Conservation (phyloP, 176 grass and related monocot species). For the Echinochloa phyllopogon region DNA sequence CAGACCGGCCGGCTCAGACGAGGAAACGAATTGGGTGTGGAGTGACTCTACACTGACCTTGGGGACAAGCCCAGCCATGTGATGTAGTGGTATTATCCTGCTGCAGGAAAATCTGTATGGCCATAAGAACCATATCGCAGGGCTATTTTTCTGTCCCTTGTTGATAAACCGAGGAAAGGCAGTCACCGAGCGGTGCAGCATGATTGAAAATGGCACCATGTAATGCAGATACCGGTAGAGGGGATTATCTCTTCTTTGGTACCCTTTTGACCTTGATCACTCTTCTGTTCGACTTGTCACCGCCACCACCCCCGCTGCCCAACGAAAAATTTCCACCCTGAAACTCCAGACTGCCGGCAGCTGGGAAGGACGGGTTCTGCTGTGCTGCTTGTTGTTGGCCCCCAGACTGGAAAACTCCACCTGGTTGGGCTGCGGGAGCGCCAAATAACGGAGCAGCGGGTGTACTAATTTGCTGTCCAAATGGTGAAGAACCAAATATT, state of each 20-base stretch:
- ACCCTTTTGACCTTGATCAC: constrained; percentile 58
- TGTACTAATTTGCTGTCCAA: constrained; percentile 55
- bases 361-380: constrained; percentile 48
- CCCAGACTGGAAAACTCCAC: constrained; percentile 61
- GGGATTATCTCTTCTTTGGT: constrained; percentile 47
- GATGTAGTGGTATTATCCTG: not conserved
- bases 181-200: not conserved
- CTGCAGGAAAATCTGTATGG: constrained; percentile 9
- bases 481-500: constrained; percentile 51
- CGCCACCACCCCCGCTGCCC: constrained; percentile 49
- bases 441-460: constrained; percentile 44
- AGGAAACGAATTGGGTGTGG: constrained; percentile 20
- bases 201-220: not conserved
- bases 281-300: constrained; percentile 63
- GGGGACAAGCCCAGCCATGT: constrained; percentile 14
- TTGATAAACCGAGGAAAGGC: constrained; percentile 11
- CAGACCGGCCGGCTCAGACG: constrained; percentile 13
- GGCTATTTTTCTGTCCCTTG: not conserved
- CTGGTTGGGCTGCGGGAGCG: constrained; percentile 39
- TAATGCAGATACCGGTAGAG: not conserved
- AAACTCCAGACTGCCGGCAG: constrained; percentile 62
- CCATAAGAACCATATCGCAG: not conserved
- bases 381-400: constrained; percentile 52
- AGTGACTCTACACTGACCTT: constrained; percentile 39
- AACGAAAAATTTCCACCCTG: constrained; percentile 65